Base-by-base conservation (phyloP, 2,329 filamentous ascomycete genomes). In the Didymella glomerata region DNA sequence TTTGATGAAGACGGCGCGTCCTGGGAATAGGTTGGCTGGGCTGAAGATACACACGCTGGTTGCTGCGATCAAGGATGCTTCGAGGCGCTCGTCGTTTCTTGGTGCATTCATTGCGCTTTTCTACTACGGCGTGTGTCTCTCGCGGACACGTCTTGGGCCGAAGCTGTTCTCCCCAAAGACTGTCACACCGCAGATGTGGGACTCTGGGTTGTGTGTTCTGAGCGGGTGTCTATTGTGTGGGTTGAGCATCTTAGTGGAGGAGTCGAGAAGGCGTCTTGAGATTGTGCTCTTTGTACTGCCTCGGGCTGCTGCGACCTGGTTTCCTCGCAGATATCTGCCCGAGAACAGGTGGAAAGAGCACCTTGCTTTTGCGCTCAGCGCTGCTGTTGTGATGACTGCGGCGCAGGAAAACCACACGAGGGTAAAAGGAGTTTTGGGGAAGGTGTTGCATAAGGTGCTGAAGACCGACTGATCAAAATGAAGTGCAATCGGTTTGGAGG, bases 81-180 rank as follows among this genome's bases (percentile, higher is more conserved):
- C 84, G 10, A 86, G 89, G 30, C 93, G 90, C 5, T 93, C 91
- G 0, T 83, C 89, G 0, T 95, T 96, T 73, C 83, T 96, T 1
- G 91, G 88, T 3, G 80, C 87, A 0, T 96, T 94, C 75, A 90
- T 96, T 64, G 82, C 86, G 1, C 79, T 93, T 11, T 95, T 94
- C 75, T 96, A 93, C 79, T 96, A 96, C 73, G 88, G 90, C 27
- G 90, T 96, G 3, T 96, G 92, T 72, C 85, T 96, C 0, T 83
- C 87, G 6, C 86, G 92, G 44, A 93, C 88, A 1, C 84, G 90
- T 28, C 61, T 95, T 7, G 92, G 92, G 0, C 92, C 92, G 0
- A 84, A 74, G 32, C 22, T 94, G 13, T 79, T 93, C 24, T 84
- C 86, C n/a, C 80, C 73, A 18, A 82, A 86, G 60, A 75, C 75